These are phyloP conservation scores for Gryganskiella cystojenkinii DNA, from an alignment of 192 early-diverging fungal species.

Conservation along the genomic window DNA sequence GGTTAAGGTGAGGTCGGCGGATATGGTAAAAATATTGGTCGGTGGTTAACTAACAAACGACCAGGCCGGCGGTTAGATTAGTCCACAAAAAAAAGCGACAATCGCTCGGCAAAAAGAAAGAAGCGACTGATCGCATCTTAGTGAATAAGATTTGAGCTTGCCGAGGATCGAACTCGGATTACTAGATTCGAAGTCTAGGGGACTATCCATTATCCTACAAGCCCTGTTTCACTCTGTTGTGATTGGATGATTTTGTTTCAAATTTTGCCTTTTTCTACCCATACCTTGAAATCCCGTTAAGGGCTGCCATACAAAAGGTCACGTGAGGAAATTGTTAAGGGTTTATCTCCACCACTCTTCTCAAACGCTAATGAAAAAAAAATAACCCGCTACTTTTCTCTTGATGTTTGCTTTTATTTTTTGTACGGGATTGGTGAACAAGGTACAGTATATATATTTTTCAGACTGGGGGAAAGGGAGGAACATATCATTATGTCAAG, in stretches of 20 bases:
- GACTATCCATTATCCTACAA: slow-evolving; percentile 59
- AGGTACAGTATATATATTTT: background rate
- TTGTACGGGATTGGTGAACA: background rate
- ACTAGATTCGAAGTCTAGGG: slow-evolving; percentile 57
- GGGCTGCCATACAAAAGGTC: too few species aligned
- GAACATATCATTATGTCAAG: background rate
- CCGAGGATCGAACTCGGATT: slow-evolving; percentile 58
- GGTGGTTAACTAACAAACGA: background rate
- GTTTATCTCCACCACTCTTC: too few species aligned
- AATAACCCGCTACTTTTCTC: too few species aligned
- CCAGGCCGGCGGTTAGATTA: background rate
- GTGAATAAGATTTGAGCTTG: slow-evolving; percentile 33
- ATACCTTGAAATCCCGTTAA: too few species aligned
- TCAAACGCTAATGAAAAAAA: too few species aligned
- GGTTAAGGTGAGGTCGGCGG: too few species aligned
- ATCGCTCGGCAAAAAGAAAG: slow-evolving; percentile 2
- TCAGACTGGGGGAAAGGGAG: too few species aligned
- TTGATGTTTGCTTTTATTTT: slow-evolving; percentile 16
- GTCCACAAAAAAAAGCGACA: background rate
- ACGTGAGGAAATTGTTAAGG: too few species aligned
- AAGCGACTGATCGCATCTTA: background rate
- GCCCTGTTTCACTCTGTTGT: slow-evolving; percentile 24
- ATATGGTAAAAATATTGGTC: too few species aligned
- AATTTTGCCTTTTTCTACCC: too few species aligned
- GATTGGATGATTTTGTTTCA: slow-evolving; percentile 19